phyloP scores from a whole-genome alignment of 2,329 filamentous ascomycete species.

The Lasiodiplodia sp. region DNA sequence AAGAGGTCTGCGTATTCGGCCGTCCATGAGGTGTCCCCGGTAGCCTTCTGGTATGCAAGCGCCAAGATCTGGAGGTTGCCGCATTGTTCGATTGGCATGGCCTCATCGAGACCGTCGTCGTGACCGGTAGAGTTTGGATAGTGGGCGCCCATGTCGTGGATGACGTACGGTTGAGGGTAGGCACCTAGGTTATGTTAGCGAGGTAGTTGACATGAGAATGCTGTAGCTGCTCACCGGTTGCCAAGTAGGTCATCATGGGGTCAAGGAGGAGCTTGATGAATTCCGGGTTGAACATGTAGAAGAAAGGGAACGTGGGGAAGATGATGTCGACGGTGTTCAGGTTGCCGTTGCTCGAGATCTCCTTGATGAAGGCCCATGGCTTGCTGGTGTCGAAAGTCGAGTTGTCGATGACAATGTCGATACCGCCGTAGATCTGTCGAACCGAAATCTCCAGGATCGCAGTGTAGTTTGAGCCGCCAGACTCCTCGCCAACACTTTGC shows the following conservation, averaged over 20 bases:
- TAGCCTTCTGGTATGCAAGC: slow-evolving; percentile 48
- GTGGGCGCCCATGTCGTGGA: slow-evolving; percentile 51
- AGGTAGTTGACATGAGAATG: neutral
- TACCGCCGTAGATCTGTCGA: slow-evolving; percentile 51
- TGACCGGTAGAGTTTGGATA: slow-evolving; percentile 53
- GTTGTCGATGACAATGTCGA: slow-evolving; percentile 50
- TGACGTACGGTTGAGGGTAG: slow-evolving; percentile 43
- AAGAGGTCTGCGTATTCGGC: slow-evolving; percentile 46
- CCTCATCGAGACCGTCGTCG: slow-evolving; percentile 47
- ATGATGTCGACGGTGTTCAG: slow-evolving; percentile 54
- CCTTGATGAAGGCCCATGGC: slow-evolving; percentile 51
- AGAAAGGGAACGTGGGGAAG: slow-evolving; percentile 52
- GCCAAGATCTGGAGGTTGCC: slow-evolving; percentile 50
- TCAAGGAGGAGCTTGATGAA: slow-evolving; percentile 54
- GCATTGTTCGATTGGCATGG: slow-evolving; percentile 53
- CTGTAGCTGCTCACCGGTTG: slow-evolving; percentile 43
- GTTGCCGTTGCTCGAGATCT: slow-evolving; percentile 54
- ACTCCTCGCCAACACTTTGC: slow-evolving; percentile 20
- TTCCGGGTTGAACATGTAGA: slow-evolving; percentile 51
- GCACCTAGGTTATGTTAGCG: neutral
- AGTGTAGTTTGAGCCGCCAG: slow-evolving; percentile 50
- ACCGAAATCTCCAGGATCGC: slow-evolving; percentile 52
- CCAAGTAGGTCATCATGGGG: slow-evolving; percentile 53
- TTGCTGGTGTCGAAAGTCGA: slow-evolving; percentile 42
- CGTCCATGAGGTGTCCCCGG: slow-evolving; percentile 49